These are phyloP conservation scores for Raphidocelis subcapitata DNA, from an alignment of 139 green algal species.

Conservation along the genomic window DNA sequence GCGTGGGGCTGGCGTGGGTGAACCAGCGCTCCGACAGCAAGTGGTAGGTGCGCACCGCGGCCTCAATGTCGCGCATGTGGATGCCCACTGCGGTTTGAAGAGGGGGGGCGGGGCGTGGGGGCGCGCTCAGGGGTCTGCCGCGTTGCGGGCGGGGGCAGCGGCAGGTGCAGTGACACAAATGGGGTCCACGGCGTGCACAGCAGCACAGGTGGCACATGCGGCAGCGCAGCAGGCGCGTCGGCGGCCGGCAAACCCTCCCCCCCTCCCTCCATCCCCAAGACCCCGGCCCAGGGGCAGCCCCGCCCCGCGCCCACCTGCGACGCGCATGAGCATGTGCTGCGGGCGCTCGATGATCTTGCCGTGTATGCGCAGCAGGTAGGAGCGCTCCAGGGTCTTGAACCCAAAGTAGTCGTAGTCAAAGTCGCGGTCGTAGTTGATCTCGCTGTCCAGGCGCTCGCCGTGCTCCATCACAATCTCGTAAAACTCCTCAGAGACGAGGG, in stretches of 20 bases:
- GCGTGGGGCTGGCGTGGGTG: constrained; percentile 96
- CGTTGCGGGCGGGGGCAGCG: no score
- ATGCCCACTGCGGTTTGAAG: constrained; percentile 69
- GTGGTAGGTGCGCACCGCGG: constrained; percentile 86
- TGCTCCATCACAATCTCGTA: constrained; percentile 92
- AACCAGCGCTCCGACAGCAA: constrained; percentile 93
- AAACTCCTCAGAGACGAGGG: constrained; percentile 89
- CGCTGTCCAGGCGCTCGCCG: constrained; percentile 83
- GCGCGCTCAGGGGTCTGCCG: not conserved
- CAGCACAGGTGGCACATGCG: no score
- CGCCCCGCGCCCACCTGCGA: constrained; percentile 48
- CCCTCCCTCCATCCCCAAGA: no score
- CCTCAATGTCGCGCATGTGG: constrained; percentile 73
- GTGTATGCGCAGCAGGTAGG: constrained; percentile 97
- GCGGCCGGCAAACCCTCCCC: not conserved
- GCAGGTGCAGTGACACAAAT: no score
- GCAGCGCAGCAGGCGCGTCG: not conserved
- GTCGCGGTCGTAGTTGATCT: constrained; percentile 99
- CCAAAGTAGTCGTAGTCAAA: constrained; percentile 99
- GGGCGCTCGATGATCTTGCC: constrained; percentile 95
- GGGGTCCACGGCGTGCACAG: no score
- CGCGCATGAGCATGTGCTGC: constrained; percentile 99
- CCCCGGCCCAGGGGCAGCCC: not conserved
- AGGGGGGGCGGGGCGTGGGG: no score
- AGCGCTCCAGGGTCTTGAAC: constrained; percentile 99